phyloP scores from a whole-genome alignment of 2,329 filamentous ascomycete species.

The Pseudomassariella vexata region DNA sequence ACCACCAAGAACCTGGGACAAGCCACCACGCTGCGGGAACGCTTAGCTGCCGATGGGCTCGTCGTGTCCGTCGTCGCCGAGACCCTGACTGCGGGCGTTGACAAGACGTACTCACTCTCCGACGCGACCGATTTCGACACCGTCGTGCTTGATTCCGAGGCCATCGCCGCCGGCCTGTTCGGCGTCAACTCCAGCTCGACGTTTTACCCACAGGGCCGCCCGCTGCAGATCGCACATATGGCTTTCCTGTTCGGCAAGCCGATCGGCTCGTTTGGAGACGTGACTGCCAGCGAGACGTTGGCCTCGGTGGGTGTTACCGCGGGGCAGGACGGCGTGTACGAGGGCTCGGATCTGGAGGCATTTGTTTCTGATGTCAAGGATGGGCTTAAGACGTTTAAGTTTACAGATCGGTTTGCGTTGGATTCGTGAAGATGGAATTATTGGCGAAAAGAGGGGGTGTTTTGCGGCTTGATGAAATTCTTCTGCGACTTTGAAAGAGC shows the following conservation, averaged over 20 bases:
- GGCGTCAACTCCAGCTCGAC: slow-evolving; percentile 33
- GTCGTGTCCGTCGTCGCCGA: slow-evolving; percentile 57
- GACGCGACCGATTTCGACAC: slow-evolving; percentile 59
- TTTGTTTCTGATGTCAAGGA: slow-evolving; percentile 44
- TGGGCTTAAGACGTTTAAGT: slow-evolving; percentile 60
- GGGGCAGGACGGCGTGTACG: slow-evolving; percentile 35
- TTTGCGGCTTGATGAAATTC: too few species aligned
- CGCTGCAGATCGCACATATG: slow-evolving; percentile 56
- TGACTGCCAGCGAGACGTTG: slow-evolving; percentile 18
- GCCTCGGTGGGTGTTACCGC: slow-evolving; percentile 36
- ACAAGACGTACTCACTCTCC: slow-evolving; percentile 59
- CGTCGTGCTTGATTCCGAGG: slow-evolving; percentile 53
- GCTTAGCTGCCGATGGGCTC: slow-evolving; percentile 45
- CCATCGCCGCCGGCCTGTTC: slow-evolving; percentile 43
- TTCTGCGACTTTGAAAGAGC: too few species aligned
- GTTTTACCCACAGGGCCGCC: slow-evolving; percentile 59
- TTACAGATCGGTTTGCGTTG: slow-evolving; percentile 56
- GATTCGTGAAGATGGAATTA: too few species aligned
- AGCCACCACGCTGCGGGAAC: slow-evolving; percentile 42
- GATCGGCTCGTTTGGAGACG: slow-evolving; percentile 51
- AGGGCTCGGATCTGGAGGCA: slow-evolving; percentile 22
- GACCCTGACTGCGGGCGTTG: slow-evolving; percentile 44
- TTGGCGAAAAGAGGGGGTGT: too few species aligned
- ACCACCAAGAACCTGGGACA: slow-evolving; percentile 39
- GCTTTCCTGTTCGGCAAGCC: slow-evolving; percentile 67